These are phyloP conservation scores for Globisporangium echinulatum DNA, from an alignment of 352 stramenopile species.

Conservation along the genomic window DNA sequence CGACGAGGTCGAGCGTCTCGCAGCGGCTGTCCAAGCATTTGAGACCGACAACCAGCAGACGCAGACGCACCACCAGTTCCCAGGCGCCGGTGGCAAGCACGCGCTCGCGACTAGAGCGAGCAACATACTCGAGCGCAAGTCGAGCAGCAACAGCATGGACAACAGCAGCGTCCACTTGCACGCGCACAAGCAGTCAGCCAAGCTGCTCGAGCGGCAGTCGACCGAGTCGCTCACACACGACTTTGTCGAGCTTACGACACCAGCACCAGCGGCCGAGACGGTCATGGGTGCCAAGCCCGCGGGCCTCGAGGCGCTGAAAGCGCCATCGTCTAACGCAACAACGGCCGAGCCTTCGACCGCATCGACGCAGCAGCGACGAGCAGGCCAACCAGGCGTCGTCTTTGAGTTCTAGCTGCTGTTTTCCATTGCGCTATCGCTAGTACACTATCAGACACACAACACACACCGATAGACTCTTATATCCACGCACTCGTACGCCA, in stretches of 20 bases:
- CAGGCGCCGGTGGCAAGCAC: not conserved
- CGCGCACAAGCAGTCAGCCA: not conserved
- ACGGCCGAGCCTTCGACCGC: not conserved
- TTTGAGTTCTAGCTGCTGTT: slow-evolving; percentile 11
- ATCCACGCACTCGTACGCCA: not conserved
- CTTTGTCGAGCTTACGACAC: slow-evolving; percentile 10
- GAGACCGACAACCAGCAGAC: slow-evolving; percentile 1
- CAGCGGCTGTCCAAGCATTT: slow-evolving; percentile 4
- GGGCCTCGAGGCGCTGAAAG: slow-evolving; percentile 6
- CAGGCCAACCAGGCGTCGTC: not conserved
- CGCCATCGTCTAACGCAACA: not conserved
- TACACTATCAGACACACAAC: not conserved
- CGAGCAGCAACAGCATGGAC: not conserved
- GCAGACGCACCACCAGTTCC: not conserved
- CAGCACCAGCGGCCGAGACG: not conserved
- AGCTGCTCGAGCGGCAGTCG: slow-evolving; percentile 8
- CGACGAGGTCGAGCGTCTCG: slow-evolving; percentile 17
- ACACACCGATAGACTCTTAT: not conserved
- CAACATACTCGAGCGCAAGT: not conserved
- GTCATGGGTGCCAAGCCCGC: not conserved
- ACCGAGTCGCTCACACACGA: slow-evolving; percentile 12
- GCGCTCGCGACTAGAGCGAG: not conserved
- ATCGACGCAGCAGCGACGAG: too few species aligned
- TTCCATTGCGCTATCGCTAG: not conserved
- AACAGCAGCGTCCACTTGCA: not conserved